Evolutionary conservation across 139 green algal species (phyloP), one percentile per base, ranked within the genome.

Genomic region (Dunaliella sp.): DNA sequence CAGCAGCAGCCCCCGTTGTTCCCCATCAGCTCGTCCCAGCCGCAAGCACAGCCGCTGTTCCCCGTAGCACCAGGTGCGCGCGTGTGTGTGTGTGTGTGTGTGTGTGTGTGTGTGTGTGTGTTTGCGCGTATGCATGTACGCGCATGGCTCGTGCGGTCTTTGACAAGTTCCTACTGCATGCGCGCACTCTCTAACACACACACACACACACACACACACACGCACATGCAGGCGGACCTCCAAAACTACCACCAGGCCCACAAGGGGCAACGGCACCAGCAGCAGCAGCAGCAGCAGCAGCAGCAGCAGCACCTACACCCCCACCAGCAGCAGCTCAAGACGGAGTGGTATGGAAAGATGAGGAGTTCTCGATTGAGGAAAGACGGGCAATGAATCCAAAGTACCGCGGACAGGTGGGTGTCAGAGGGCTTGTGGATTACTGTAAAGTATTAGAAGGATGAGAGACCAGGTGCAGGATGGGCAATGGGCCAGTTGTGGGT

Each of bases 321-420:
- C 12, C 57, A 30, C 16, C n/a, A 38, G 26, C n/a, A 80, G 82
- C 59, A 73, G 32, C 58, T 26, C 65, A 80, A 72, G 32, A 81
- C 31, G 82, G 59, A 35, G 72, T 93, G 80, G 88, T 94, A 31
- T 94, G 92, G 92, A 79, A 36, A 1, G 89, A 94, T 31, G 90
- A 93, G 37, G 86, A 91, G 1, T 88, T 82, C 37, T 91, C 86
- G 0, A 89, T 91, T 12, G 92, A 94, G 83, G 92, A 94, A 84
- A 80, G 88, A 33, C 38, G 92, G 0, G 90, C 90, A 3, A 38
- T 77, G 87, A 83, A 92, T 75, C 86, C 90, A 0, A 92, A 91
- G 73, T 93, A 93, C 73, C 7, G 48, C 48, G 48, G 48, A 16
- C 48, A 65, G 48, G 48, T 65, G 48, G n/a, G n/a, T n/a, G n/a